A percentile compares a stretch with the other conserved stretches of the same genome.
phyloP scores from a whole-genome alignment of 2,329 filamentous ascomycete species.

The Colletotrichum simmondsii region DNA sequence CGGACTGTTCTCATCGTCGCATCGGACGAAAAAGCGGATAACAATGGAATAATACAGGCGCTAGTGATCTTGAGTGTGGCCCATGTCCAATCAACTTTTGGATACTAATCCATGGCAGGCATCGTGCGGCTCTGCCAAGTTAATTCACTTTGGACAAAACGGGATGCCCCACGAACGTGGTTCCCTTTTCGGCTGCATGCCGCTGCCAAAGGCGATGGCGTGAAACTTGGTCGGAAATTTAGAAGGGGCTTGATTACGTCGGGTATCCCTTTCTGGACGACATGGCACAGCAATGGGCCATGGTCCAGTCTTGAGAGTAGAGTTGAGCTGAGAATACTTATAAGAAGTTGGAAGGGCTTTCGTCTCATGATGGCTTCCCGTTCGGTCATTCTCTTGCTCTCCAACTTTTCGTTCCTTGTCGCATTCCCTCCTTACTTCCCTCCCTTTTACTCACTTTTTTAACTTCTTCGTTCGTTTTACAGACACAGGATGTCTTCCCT shows the following conservation, averaged over 20 bases:
- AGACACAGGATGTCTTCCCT: slow-evolving; percentile 35
- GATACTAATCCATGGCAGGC: background rate
- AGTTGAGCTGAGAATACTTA: background rate
- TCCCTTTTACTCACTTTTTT: background rate
- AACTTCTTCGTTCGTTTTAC: slow-evolving; percentile 11
- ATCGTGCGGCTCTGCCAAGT: slow-evolving; percentile 8
- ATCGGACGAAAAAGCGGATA: background rate
- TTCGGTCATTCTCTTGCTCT: background rate
- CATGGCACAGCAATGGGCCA: background rate
- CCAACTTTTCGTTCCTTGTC: background rate
- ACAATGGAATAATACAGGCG: background rate
- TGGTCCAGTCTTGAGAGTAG: background rate
- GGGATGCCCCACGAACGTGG: background rate
- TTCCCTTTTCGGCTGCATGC: background rate
- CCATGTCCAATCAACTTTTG: background rate
- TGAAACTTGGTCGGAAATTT: slow-evolving; percentile 12
- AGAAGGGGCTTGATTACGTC: background rate
- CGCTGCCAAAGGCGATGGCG: background rate
- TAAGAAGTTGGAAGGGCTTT: background rate
- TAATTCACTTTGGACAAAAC: background rate
- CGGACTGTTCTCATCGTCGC: background rate
- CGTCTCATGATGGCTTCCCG: background rate
- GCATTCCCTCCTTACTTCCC: background rate
- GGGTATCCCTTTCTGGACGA: background rate
- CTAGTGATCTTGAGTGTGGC: background rate